Evolutionary conservation across 495 filamentous ascomycete species (phyloP).

Genomic region (Aspergillus heteromorphus): DNA sequence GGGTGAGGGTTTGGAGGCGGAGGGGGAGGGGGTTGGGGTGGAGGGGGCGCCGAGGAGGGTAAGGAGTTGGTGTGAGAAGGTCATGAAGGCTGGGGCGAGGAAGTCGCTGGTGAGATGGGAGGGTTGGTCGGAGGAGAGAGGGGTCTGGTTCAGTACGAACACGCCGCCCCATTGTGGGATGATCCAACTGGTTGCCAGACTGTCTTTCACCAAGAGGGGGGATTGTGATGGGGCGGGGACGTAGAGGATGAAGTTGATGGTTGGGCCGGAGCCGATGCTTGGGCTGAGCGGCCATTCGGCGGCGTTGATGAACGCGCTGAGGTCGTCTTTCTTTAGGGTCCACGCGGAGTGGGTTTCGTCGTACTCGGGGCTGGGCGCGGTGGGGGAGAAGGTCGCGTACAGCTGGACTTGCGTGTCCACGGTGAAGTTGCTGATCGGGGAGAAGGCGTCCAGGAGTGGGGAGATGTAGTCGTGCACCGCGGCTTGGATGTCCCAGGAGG

Average conservation of each 20-base stretch:
- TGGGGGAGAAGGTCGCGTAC: constrained; percentile 74
- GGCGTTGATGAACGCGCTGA: constrained; percentile 92
- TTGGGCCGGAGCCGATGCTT: constrained; percentile 87
- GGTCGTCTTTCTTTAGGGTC: constrained; percentile 76
- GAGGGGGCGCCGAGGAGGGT: constrained; percentile 83
- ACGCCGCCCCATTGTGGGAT: constrained; percentile 97
- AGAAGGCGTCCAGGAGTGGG: constrained; percentile 72
- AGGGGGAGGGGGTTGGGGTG: constrained; percentile 72
- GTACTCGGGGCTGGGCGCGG: constrained; percentile 56
- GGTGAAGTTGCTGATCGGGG: constrained; percentile 88
- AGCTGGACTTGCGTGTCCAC: constrained; percentile 95
- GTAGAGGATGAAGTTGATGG: constrained; percentile 92
- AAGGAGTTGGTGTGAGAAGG: constrained; percentile 88
- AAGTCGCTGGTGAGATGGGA: constrained; percentile 49
- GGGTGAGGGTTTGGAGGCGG: constrained; percentile 74
- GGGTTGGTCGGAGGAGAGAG: constrained; percentile 31
- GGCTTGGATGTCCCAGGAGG: constrained; percentile 84
- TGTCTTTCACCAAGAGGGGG: constrained; percentile 62
- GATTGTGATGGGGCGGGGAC: constrained; percentile 57
- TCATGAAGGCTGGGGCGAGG: constrained; percentile 74
- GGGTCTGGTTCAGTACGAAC: constrained; percentile 62
- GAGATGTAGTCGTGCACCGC: constrained; percentile 77
- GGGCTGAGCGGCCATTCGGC: constrained; percentile 96
- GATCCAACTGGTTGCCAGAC: constrained; percentile 81
- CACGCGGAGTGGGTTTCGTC: constrained; percentile 49